Evolutionary conservation across 2,329 filamentous ascomycete species (phyloP).

Genomic region (Coniochaeta sp.): DNA sequence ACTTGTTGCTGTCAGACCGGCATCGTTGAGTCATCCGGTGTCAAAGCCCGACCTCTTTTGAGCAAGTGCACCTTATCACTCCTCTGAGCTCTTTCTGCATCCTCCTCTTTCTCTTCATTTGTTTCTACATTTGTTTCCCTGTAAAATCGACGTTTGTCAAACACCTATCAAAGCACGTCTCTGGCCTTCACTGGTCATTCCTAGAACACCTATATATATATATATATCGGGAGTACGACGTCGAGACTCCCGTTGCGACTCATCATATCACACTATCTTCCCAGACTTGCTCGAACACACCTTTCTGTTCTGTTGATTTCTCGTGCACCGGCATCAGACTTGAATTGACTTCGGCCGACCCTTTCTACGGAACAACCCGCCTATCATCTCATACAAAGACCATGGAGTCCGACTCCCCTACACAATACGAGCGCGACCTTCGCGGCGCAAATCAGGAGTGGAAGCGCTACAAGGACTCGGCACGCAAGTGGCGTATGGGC

Average conservation of each 20-base stretch:
- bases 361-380: not conserved
- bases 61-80: not conserved
- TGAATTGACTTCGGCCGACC: not conserved
- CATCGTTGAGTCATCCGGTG: conserved; percentile 4
- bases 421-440: conserved; percentile 31
- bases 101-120: not conserved
- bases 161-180: too few species aligned
- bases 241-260: not conserved
- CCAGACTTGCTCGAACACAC: too few species aligned
- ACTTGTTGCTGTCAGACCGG: not conserved
- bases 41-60: not conserved
- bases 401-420: conserved; percentile 12
- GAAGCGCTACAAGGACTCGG: conserved; percentile 35
- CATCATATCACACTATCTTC: not conserved
- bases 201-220: not conserved
- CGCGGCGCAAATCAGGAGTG: conserved; percentile 33
- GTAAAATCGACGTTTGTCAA: not conserved
- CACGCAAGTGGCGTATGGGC: conserved; percentile 34
- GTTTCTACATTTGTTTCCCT: not conserved
- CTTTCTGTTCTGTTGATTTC: not conserved
- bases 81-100: not conserved
- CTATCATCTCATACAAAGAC: conserved; percentile 13
- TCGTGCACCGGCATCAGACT: too few species aligned
- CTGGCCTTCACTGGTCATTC: too few species aligned
- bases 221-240: not conserved